Evolutionary conservation across 805 yeast species (phyloP), one percentile per base, ranked within the genome.

Genomic region (Kodamaea kakaduensis): DNA sequence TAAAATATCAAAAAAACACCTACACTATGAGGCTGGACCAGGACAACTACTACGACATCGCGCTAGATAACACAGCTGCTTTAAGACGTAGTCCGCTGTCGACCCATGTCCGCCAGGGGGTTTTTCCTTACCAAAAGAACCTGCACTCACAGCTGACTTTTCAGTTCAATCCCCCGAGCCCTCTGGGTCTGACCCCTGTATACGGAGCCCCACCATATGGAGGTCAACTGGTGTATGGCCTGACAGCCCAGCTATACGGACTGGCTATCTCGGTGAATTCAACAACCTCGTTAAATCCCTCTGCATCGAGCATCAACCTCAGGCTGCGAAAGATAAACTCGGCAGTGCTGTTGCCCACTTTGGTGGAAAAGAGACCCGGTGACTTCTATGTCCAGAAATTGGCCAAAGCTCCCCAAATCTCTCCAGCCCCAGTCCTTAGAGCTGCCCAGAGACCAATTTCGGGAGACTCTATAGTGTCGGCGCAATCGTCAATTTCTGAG

Each of bases 321-420:
- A 33, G 21, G 8, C 36, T 31, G 8, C 36, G 36, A 6, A 33
- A 26, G 13, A 23, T 33, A 3, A 23, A 14, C 26, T 34, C 37
- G 28, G 22, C 28, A 8, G 13, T 24, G 14, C 32, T 28, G 37
- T 20, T 36, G 25, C 38, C 38, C 2, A 17, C 34, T 3, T 13
- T 24, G 14, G 18, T 10, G 17, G 34, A 22, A 8, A 63, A 61
- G 41, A 45, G 72, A 17, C 72, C 72, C 3, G 61, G 69, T 19
- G 71, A 66, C 37, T 64, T 61, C 46, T 66, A 53, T 38, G 52
- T 63, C 24, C 56, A 54, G 37, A 59, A 58, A 37, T 38, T 64
- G 28, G 51, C 51, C 29, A 48, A 34, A 23, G 24, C 23, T 10
- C 31, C 30, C 13, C 31, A 29, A 17, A 6, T 15, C 3, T 17